Evolutionary conservation across 352 stramenopile genomes (phyloP), one percentile per base, ranked within the genome.

Genomic region (Phytophthora meadii): DNA sequence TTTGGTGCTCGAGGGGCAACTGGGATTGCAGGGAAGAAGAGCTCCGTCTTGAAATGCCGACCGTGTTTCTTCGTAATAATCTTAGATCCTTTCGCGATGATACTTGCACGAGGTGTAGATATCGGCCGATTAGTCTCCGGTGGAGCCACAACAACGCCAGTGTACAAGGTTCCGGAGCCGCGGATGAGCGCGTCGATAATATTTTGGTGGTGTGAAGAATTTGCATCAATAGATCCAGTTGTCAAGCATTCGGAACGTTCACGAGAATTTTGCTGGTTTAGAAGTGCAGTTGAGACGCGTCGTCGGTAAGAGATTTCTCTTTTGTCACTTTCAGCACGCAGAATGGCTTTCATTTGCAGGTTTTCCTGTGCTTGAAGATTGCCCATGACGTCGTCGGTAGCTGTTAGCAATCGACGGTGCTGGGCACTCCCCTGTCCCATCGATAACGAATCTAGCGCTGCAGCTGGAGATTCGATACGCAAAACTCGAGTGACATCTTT

Each of bases 401-500:
- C 61, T 32, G 56, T 32, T 5, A 79, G 25, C 14, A 68, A 48
- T 1, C 47, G 17, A 14, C 63, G 56, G 25, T 56, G 68, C 25
- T 65, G 54, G n/a, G 69, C 36, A 49, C 49, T 44, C 53, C 53
- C 28, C 37, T 57, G 22, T 0, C 34, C 49, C 36, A 61, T 63
- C 22, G 57, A 22, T 44, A 71, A 30, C 5, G 60, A 70, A 24
- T 66, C 24, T 7, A 68, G 45, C 14, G 48, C 47, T 62, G 53
- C 44, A 34, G 30, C 46, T 27, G 70, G 66, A 7, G 76, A 77
- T 56, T 87, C 78, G 25, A 89, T 81, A 22, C 79, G 70, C 17
- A 89, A 55, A 25, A 89, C 76, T 0, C 81, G 70, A 4, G 76
- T 80, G 15, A 70, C 74, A 54, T 86, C 78, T 40, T 77, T 83